A percentile compares a stretch with the other conserved stretches of the same genome.
Conservation (phyloP, 176 grass and related monocot species). For the Ananas comosus region DNA sequence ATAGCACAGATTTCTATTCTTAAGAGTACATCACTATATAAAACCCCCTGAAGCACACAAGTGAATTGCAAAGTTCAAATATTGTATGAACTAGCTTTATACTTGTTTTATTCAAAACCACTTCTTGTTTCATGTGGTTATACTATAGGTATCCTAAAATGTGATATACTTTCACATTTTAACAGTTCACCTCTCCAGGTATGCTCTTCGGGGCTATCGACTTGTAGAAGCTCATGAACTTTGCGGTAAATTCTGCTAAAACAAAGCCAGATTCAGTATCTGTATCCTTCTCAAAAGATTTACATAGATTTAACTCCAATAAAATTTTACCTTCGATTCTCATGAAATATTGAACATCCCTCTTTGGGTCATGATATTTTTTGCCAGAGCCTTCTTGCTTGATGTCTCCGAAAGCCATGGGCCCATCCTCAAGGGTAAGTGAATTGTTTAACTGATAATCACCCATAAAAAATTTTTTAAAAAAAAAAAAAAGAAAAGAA, state of each 20-base stretch:
- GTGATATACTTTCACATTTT: neutral
- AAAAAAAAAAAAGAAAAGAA: neutral
- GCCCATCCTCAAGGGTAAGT: neutral
- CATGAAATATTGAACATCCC: constrained; percentile 45
- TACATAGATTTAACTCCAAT: no score
- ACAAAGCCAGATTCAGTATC: constrained; percentile 10
- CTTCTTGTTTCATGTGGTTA: neutral
- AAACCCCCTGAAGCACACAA: no score
- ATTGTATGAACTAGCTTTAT: no score
- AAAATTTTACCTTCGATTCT: constrained; percentile 46
- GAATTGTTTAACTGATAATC: no score
- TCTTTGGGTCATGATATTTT: constrained; percentile 13
- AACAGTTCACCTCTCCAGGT: constrained; percentile 6
- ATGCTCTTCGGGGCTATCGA: constrained; percentile 34
- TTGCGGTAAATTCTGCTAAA: constrained; percentile 58
- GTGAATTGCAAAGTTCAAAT: no score
- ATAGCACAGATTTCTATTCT: no score
- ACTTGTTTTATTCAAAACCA: neutral
- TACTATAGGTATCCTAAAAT: constrained; percentile 15
- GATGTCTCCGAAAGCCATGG: neutral
- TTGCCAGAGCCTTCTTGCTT: constrained; percentile 30
- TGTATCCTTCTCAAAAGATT: neutral
- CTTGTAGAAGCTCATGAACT: constrained; percentile 59
- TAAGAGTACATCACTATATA: no score
- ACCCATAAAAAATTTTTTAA: neutral